Base-by-base conservation (phyloP, 2,329 filamentous ascomycete species). In the Dothistroma septosporum region DNA sequence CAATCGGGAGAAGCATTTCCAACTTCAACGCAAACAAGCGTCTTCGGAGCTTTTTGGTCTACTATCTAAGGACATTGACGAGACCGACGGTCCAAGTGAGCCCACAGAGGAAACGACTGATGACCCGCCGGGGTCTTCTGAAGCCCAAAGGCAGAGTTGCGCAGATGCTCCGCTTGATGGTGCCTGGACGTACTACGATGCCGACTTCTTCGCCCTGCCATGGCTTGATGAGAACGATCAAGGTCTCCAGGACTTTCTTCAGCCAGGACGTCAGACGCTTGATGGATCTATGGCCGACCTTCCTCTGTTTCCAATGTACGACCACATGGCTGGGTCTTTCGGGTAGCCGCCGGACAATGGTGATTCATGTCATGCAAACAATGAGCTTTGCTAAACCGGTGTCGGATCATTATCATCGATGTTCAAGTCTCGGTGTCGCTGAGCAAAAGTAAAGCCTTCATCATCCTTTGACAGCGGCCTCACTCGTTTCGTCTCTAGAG, bases 401-500 rank as follows among this genome's bases (percentile, higher is more conserved):
- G 24, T 28, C 24, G 24, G 3, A 28, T 28, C n/a, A n/a, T n/a
- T n/a, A 6, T 28, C 6, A 2, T 28, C 24, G 24, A 28, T 2
- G 24, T 28, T 6, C 24, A 28, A 28, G 2, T 28, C 3, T 2
- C 2, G 24, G 24, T 28, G 6, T 28, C 24, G 37, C 37, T 44
- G 37, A 44, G 37, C 37, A 19, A 19, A 2, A 19, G 7, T n/a
- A 4, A 8, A 48, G n/a, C 10, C 22, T n/a, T 48, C 19, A 28
- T 58, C 53, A 37, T 50, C 44, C 44, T 5, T 54, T 57, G 19
- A 68, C 61, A 44, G 62, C 62, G 2, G 68, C 63, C 19, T 69
- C 67, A 41, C 58, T 61, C 21, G 81, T 83, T 62, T 81, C 78
- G 63, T 83, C 80, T 58, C 82, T 74, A 6, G 80, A 81, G 53